Conservation (phyloP, 495 filamentous ascomycete species). For the Trichoderma orchidacearum region DNA sequence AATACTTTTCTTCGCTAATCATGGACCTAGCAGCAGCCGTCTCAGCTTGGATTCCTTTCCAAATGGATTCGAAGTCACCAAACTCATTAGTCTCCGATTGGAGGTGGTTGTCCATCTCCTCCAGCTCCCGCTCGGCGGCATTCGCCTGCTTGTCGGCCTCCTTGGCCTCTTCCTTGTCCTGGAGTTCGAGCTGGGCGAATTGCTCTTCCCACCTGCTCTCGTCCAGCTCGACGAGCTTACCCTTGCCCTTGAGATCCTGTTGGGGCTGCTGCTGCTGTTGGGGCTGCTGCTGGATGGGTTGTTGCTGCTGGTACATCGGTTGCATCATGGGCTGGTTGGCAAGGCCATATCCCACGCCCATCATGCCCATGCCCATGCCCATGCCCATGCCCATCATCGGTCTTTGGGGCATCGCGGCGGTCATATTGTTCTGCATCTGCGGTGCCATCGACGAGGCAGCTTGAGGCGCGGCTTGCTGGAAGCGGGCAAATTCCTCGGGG, state of each 20-base stretch:
- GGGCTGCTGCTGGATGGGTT: slow-evolving; percentile 19
- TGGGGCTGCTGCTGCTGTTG: slow-evolving; percentile 20
- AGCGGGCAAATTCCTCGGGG: slow-evolving; percentile 74
- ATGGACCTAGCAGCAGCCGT: slow-evolving; percentile 54
- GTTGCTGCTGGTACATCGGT: slow-evolving; percentile 41
- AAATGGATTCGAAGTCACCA: slow-evolving; percentile 81
- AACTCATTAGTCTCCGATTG: slow-evolving; percentile 45
- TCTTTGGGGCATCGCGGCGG: slow-evolving; percentile 9
- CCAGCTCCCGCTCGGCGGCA: slow-evolving; percentile 78
- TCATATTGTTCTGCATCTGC: slow-evolving; percentile 17
- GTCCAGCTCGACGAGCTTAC: slow-evolving; percentile 81
- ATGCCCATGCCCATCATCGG: slow-evolving; percentile 38
- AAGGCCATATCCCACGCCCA: slow-evolving; percentile 20
- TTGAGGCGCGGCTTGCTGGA: slow-evolving; percentile 53
- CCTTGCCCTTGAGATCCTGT: slow-evolving; percentile 68
- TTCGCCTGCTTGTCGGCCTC: slow-evolving; percentile 47
- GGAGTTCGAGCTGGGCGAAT: slow-evolving; percentile 76
- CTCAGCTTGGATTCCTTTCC: slow-evolving; percentile 79
- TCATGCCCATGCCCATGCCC: slow-evolving; percentile 30
- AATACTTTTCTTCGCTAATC: slow-evolving; percentile 47
- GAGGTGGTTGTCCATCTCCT: slow-evolving; percentile 59
- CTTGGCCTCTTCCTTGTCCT: slow-evolving; percentile 39
- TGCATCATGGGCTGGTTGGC: slow-evolving; percentile 17
- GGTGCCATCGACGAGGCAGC: slow-evolving; percentile 37
- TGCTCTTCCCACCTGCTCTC: slow-evolving; percentile 93